Conservation (phyloP, 148 eudicot genomes). For the Camellia sinensis region DNA sequence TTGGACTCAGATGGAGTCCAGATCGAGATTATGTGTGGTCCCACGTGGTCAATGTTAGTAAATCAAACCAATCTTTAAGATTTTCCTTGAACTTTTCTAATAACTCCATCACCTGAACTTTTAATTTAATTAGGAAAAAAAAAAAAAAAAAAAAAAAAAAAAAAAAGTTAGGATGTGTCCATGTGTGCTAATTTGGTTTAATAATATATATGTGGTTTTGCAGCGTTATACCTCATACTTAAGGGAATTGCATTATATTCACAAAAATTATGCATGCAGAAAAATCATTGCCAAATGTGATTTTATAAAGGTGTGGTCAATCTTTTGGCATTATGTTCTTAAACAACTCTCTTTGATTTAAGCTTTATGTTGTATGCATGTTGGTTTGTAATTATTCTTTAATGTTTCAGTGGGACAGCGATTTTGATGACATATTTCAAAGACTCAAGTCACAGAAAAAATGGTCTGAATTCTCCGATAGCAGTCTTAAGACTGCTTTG, state of each 20-base stretch:
- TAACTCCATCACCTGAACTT: no score
- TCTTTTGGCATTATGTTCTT: background rate
- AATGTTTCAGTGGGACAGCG: background rate
- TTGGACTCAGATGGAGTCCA: no score
- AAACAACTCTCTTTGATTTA: background rate
- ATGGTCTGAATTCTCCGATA: background rate
- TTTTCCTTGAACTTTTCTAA: no score
- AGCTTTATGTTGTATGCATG: background rate
- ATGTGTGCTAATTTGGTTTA: no score
- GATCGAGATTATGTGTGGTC: no score
- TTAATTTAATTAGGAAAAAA: no score
- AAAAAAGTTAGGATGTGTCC: no score
- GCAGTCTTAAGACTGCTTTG: background rate
- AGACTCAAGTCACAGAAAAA: background rate
- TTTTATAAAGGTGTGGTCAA: slow-evolving; percentile 2
- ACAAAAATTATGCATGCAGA: background rate
- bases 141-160: no score
- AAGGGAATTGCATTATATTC: background rate
- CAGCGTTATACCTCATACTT: background rate
- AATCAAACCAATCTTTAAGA: no score
- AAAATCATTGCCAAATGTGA: background rate
- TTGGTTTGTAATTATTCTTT: background rate
- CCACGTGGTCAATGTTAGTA: no score
- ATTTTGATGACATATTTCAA: background rate
- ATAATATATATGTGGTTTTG: background rate